These are phyloP conservation scores for Boletus nobilissimus DNA, from an alignment of 1,284 basidiomycete species.

Conservation along the genomic window DNA sequence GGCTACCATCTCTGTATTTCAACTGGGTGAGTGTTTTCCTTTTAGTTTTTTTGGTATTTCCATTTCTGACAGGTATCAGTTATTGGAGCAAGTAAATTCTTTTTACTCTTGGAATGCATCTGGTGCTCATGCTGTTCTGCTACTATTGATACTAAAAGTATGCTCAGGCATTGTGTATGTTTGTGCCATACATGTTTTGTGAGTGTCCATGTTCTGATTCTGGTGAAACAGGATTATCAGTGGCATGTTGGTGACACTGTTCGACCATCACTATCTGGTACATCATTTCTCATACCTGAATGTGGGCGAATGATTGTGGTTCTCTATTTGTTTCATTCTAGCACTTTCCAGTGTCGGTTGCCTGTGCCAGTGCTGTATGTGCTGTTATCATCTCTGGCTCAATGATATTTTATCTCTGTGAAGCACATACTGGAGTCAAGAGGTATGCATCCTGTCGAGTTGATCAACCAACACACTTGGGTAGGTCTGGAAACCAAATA, in stretches of 20 bases:
- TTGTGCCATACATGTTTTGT: not conserved
- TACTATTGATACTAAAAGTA: not conserved
- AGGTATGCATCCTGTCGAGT: too few species aligned
- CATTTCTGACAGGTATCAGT: not conserved
- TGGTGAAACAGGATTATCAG: not conserved
- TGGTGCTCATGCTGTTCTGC: not conserved
- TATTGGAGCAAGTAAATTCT: conserved; percentile 1
- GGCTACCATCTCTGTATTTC: not conserved
- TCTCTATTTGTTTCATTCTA: not conserved
- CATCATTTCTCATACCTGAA: too few species aligned
- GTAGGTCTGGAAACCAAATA: conserved; percentile 9
- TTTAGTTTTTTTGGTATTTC: not conserved
- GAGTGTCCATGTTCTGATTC: not conserved
- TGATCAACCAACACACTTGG: too few species aligned
- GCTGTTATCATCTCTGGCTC: conserved; percentile 17
- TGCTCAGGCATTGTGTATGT: not conserved
- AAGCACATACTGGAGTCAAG: too few species aligned
- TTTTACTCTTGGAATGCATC: not conserved
- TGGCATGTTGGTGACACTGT: too few species aligned
- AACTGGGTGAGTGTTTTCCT: conserved; percentile 6
- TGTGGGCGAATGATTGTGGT: too few species aligned
- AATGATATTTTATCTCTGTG: conserved; percentile 25
- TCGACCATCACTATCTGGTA: too few species aligned
- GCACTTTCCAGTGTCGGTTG: not conserved
- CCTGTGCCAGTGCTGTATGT: not conserved